Base-by-base conservation (phyloP, 805 yeast genomes). In the Nakazawaea siamensis region DNA sequence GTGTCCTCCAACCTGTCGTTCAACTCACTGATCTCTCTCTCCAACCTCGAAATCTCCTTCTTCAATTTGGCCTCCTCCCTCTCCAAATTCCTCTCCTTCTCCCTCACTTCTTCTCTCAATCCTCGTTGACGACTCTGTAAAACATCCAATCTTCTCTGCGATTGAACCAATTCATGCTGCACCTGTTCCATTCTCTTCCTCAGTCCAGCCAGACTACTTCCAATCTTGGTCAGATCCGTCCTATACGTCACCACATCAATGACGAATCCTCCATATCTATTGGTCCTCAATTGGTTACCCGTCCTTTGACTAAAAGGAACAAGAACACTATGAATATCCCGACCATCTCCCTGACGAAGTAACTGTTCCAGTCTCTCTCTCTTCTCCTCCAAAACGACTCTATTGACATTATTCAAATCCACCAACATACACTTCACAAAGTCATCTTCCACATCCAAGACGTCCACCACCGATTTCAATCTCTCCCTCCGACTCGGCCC, bases 351-450 rank as follows among this genome's bases (percentile, higher is more conserved):
- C 4, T 35, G 29, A 23, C 58, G 52, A 35, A 76, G 50, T 13
- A 64, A 52, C 0, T 42, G 37, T 43, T 72, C 74, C 0, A 83
- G 90, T 11, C 64, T 66, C 2, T 51, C 45, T 42, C 76, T 63
- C 34, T 73, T 61, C 1, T 66, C 64, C 13, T 74, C 62, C 26
- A 87, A 51, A 0, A 81, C 58, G 1, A 69, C 58, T 9, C 68
- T 62, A 48, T 88, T 94, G 30, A 83, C 67, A 29, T 58, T 62
- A 27, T 66, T 64, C 3, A 66, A 43, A 54, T 84, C 95, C 33
- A 87, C 76, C 30, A 87, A 52, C 2, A 80, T 57, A 44, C 73
- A 77, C 46, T 69, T 65, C 7, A 79, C 66, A 26, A 68, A 67
- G 27, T 70, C 73, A 40, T 76, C 62, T 0, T 64, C 58, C 37